Evolutionary conservation across 192 early-diverging fungal species (phyloP).

Genomic region (Linnemannia schmuckeri): DNA sequence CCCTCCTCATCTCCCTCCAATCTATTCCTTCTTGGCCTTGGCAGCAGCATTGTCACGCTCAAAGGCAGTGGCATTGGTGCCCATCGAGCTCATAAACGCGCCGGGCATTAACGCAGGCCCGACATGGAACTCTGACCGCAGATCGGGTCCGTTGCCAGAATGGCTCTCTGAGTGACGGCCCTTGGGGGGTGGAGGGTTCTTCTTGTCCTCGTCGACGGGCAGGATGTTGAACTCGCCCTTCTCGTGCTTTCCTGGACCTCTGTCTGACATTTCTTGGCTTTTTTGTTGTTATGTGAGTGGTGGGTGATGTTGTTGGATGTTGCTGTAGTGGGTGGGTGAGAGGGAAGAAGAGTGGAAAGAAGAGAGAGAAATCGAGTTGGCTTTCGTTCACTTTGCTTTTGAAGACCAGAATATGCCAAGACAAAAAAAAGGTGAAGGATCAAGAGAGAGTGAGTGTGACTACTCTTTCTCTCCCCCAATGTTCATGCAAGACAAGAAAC

Average conservation of each 20-base stretch:
- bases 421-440: background rate
- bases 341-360: background rate
- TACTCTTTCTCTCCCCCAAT: too few relatives aligned
- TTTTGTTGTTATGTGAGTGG: background rate
- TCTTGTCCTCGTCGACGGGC: slow-evolving; percentile 52
- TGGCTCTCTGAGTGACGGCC: slow-evolving; percentile 4
- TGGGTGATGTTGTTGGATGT: background rate
- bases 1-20: too few relatives aligned
- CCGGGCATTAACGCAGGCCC: slow-evolving; percentile 48
- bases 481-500: too few relatives aligned
- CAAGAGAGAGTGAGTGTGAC: too few relatives aligned
- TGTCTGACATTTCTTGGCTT: background rate
- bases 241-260: slow-evolving; percentile 30
- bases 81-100: slow-evolving; percentile 48
- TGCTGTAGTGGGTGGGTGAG: background rate
- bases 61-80: slow-evolving; percentile 42
- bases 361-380: background rate
- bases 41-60: slow-evolving; percentile 21
- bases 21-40: slow-evolving; percentile 26
- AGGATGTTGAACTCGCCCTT: slow-evolving; percentile 51
- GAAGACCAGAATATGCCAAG: slow-evolving; percentile 7
- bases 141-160: slow-evolving; percentile 7
- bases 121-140: slow-evolving; percentile 30
- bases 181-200: slow-evolving; percentile 46
- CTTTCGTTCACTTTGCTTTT: background rate